phyloP scores from a whole-genome alignment of 768 basidiomycete species.

The Russula foetens region DNA sequence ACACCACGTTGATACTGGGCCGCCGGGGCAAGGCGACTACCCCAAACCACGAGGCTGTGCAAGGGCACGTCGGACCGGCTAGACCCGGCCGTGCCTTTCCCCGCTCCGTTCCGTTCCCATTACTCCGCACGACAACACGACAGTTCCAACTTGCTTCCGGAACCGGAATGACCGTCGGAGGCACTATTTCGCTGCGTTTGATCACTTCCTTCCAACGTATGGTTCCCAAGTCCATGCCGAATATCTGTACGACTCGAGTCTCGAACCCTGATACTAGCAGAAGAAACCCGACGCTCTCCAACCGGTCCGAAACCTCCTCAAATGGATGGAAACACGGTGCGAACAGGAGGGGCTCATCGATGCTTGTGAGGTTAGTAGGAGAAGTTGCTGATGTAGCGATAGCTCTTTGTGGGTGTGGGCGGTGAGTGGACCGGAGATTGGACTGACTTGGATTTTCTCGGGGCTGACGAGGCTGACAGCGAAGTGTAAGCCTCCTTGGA shows the following conservation, averaged over 20 bases:
- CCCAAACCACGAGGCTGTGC: too few species aligned
- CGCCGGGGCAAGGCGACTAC: too few species aligned
- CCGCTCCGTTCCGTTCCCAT: too few species aligned
- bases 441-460: too few species aligned
- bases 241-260: background rate
- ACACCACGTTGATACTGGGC: too few species aligned
- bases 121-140: background rate
- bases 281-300: background rate
- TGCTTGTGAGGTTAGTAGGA: background rate
- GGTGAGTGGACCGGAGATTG: too few species aligned
- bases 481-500: too few species aligned
- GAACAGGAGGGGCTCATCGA: background rate
- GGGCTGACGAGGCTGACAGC: too few species aligned
- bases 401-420: too few species aligned
- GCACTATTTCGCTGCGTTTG: background rate
- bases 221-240: background rate
- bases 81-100: too few species aligned
- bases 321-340: constrained; percentile 2
- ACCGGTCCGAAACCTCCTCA: background rate
- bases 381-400: background rate
- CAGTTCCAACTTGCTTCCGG: background rate
- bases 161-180: background rate
- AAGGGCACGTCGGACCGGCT: too few species aligned
- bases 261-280: background rate
- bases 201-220: background rate